These are phyloP conservation scores for Dothidotthia symphoricarpi DNA, from an alignment of 2,329 filamentous ascomycete species.

Conservation along the genomic window DNA sequence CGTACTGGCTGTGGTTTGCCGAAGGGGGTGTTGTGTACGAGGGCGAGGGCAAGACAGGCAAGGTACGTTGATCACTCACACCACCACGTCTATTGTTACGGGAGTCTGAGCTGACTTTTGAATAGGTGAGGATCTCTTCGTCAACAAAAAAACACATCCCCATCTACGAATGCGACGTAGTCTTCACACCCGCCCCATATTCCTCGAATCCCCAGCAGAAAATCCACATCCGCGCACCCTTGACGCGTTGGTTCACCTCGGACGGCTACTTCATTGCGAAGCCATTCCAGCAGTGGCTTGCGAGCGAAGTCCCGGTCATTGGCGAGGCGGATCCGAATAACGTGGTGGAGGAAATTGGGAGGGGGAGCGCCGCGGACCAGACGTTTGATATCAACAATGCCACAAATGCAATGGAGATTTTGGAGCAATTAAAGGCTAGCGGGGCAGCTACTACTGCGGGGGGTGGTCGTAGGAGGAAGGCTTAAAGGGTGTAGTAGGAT, in stretches of 20 bases:
- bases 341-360: conserved; percentile 46
- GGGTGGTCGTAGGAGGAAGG: conserved; percentile 37
- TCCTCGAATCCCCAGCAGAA: conserved; percentile 40
- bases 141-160: conserved; percentile 76
- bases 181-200: conserved; percentile 44
- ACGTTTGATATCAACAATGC: conserved; percentile 27
- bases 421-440: conserved; percentile 39
- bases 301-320: conserved; percentile 64
- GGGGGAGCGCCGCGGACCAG: conserved; percentile 32
- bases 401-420: conserved; percentile 34
- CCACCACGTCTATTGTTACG: not conserved
- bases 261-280: conserved; percentile 73
- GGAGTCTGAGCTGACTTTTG: not conserved
- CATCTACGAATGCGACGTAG: conserved; percentile 73
- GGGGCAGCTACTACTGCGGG: conserved; percentile 29
- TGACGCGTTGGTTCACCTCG: conserved; percentile 69
- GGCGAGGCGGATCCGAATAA: conserved; percentile 63
- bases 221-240: conserved; percentile 61
- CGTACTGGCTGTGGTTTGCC: conserved; percentile 79
- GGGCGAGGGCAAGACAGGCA: conserved; percentile 67
- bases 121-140: conserved; percentile 69
- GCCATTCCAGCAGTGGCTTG: conserved; percentile 77
- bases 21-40: conserved; percentile 82
- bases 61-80: conserved; percentile 47
- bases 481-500: conserved; percentile 4